These are phyloP conservation scores for Periconia sp. DNA, from an alignment of 2,329 filamentous ascomycete species.

Conservation along the genomic window DNA sequence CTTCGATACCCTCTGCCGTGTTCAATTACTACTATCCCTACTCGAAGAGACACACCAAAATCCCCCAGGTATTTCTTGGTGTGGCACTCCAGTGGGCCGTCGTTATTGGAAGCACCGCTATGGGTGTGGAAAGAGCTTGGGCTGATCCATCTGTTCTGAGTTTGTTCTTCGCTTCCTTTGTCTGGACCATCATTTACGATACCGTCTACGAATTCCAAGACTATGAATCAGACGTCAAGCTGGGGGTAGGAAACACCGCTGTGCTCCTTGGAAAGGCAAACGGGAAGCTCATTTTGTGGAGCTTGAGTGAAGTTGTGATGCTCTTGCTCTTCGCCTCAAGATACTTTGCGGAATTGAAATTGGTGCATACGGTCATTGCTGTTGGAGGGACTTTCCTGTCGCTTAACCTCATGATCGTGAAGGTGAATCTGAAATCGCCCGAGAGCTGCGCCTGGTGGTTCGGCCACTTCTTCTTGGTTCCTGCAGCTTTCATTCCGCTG, in stretches of 20 bases:
- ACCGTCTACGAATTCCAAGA: conserved; percentile 42
- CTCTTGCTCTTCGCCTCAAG: background rate
- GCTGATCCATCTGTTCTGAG: background rate
- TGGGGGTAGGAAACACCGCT: conserved; percentile 24
- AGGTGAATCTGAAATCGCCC: background rate
- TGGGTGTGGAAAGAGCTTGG: background rate
- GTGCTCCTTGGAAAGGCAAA: conserved; percentile 2
- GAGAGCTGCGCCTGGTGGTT: conserved; percentile 12
- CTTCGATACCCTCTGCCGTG: conserved; percentile 47
- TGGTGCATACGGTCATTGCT: background rate
- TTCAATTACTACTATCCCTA: conserved; percentile 53
- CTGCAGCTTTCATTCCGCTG: background rate
- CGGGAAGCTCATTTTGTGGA: conserved; percentile 1
- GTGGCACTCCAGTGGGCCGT: conserved; percentile 21
- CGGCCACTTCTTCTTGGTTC: conserved; percentile 4
- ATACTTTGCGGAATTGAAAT: background rate
- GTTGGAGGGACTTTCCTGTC: background rate
- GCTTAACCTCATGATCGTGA: conserved; percentile 1
- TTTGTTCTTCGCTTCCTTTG: conserved; percentile 1
- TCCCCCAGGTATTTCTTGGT: conserved; percentile 55
- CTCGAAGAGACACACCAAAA: conserved; percentile 56
- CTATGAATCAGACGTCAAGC: conserved; percentile 34
- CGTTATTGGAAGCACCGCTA: background rate
- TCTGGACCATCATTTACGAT: conserved; percentile 40
- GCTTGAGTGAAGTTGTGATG: background rate